phyloP scores from a whole-genome alignment of 148 eudicot genomes.

The Spergularia bocconei region DNA sequence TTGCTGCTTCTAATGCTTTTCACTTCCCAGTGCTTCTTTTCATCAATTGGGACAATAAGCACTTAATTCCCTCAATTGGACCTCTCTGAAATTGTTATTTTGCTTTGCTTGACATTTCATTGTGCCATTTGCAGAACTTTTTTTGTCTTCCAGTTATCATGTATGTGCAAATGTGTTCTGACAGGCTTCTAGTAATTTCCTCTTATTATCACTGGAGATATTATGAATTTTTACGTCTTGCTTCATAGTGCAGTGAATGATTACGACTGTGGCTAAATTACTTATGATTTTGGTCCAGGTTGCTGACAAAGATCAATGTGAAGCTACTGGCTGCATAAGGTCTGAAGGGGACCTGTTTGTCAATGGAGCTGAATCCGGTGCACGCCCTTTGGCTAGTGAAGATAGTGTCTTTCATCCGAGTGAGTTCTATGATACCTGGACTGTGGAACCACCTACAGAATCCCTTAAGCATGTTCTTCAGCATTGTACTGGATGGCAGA shows the following conservation, averaged over 20 bases:
- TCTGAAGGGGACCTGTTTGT: slow-evolving; percentile 61
- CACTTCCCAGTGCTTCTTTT: too few species aligned
- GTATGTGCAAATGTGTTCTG: too few species aligned
- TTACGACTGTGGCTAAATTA: not conserved
- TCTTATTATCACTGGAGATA: too few species aligned
- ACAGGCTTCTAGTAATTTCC: too few species aligned
- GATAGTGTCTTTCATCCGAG: slow-evolving; percentile 54
- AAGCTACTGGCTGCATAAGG: slow-evolving; percentile 44
- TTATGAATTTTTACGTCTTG: too few species aligned
- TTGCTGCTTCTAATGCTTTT: too few species aligned
- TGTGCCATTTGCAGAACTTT: too few species aligned
- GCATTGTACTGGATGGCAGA: slow-evolving; percentile 76
- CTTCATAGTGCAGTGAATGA: not conserved
- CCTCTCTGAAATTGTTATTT: too few species aligned
- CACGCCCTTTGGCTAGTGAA: slow-evolving; percentile 31
- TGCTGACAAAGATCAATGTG: slow-evolving; percentile 42
- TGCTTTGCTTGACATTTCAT: too few species aligned
- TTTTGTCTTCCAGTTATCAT: too few species aligned
- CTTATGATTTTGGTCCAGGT: slow-evolving; percentile 33
- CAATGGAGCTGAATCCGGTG: slow-evolving; percentile 45
- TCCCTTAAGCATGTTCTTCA: slow-evolving; percentile 60
- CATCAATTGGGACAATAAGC: too few species aligned
- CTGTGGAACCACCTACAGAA: slow-evolving; percentile 64
- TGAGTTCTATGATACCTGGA: slow-evolving; percentile 61
- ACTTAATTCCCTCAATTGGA: too few species aligned